Conservation (phyloP, 352 stramenopile species). For the Phytopythium kandeliae region DNA sequence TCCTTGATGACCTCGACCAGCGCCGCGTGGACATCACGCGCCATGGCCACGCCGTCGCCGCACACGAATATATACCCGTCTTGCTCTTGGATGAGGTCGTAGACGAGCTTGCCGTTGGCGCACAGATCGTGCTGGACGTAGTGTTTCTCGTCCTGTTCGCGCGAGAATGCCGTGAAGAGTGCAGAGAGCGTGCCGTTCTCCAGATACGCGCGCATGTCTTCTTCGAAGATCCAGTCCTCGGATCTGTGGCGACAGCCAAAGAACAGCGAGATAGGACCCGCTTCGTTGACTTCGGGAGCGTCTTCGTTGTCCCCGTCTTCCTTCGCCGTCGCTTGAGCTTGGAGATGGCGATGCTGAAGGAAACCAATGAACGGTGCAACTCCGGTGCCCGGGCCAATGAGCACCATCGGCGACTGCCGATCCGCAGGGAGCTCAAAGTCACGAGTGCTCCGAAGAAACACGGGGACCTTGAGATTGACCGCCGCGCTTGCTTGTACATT, state of each 20-base stretch:
- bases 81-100: constrained; percentile 69
- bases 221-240: constrained; percentile 92
- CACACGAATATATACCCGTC: constrained; percentile 92
- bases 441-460: constrained; percentile 89
- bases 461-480: constrained; percentile 38
- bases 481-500: neutral
- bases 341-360: constrained; percentile 78
- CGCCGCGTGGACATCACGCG: constrained; percentile 90
- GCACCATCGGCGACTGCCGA: constrained; percentile 83
- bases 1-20: constrained; percentile 77
- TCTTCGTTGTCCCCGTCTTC: constrained; percentile 17
- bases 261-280: constrained; percentile 84
- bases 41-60: constrained; percentile 94
- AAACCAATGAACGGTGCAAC: constrained; percentile 97
- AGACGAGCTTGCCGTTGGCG: constrained; percentile 52
- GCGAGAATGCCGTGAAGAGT: constrained; percentile 90
- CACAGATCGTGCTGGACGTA: constrained; percentile 92
- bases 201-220: constrained; percentile 78
- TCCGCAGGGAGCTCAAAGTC: constrained; percentile 89
- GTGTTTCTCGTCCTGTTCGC: constrained; percentile 85
- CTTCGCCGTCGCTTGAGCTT: constrained; percentile 13
- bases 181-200: constrained; percentile 66
- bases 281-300: neutral
- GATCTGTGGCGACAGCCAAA: constrained; percentile 89
- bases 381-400: constrained; percentile 95